Evolutionary conservation across 805 yeast species (phyloP), one percentile per base, ranked within the genome.

Genomic region (Groenewaldozyma salmanticensis): DNA sequence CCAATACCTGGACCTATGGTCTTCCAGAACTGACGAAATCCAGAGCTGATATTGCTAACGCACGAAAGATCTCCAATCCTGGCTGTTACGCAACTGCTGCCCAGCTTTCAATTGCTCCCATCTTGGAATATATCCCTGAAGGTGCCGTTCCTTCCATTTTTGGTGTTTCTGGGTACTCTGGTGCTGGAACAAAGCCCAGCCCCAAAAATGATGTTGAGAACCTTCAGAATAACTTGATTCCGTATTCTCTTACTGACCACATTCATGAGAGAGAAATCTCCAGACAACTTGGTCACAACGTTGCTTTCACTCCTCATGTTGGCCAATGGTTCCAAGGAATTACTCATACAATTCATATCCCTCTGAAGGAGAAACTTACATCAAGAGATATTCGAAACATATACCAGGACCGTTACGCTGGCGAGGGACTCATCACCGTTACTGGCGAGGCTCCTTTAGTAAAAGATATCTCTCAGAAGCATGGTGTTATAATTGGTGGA

Each of bases 261-360:
- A 81, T 92, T 45, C 99, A 92, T 61, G 99, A 92, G 70, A 76
- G 80, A 48, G 99, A 92, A 66, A 81, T 94, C 46, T 83, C 95
- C 33, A 57, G 71, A 13, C 88, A 81, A 51, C 68, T 92, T 46
- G 94, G 94, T 2, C 64, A 67, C 33, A 74, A 76, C 27, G 86
- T 92, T 38, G 90, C 95, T 3, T 92, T 92, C 62, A 77, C 83
- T 49, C 98, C 99, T 17, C 99, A 92, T 57, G 99, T 92, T 45
- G 98, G 96, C 2, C 94, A 82, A 61, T 92, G 98, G 98, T 92
- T 92, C 77, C 97, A 94, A 66, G 99, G 99, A 53, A 92, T 92
- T 52, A 73, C 95, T 1, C 83, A 83, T 55, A 90, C 99, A 17
- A 80, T 92, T 42, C 79, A 86, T 33, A 82, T 92, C 45, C 98